Conservation (phyloP, 2,329 filamentous ascomycete species). For the Cryphonectria parasitica region DNA sequence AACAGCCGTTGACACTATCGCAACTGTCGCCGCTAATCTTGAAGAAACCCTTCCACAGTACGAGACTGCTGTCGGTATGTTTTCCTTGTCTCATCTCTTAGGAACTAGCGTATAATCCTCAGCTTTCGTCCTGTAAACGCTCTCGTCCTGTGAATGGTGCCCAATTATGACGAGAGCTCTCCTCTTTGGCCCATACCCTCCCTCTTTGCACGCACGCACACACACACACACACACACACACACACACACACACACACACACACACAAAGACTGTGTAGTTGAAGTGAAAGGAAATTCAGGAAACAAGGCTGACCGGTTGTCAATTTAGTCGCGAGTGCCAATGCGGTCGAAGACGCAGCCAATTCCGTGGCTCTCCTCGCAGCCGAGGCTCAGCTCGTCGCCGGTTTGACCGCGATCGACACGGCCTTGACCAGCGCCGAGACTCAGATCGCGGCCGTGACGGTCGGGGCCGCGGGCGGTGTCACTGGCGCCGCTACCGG, state of each 20-base stretch:
- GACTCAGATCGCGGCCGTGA: background rate
- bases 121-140: background rate
- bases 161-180: background rate
- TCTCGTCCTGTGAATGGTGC: background rate
- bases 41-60: background rate
- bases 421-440: background rate
- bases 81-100: background rate
- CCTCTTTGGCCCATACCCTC: too few relatives aligned
- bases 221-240: background rate
- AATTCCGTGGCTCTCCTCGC: background rate
- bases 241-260: background rate
- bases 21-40: background rate
- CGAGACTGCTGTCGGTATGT: conserved; percentile 7
- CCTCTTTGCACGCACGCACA: background rate
- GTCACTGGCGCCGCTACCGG: background rate
- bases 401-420: background rate
- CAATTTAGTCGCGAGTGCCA: background rate
- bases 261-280: background rate
- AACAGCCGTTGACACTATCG: background rate
- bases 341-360: background rate
- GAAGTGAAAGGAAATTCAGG: too few relatives aligned
- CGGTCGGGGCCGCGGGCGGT: background rate
- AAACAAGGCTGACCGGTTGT: background rate
- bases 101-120: background rate
- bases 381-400: background rate